Conservation (phyloP, 768 basidiomycete genomes). For the Pleurotus ostreatus region DNA sequence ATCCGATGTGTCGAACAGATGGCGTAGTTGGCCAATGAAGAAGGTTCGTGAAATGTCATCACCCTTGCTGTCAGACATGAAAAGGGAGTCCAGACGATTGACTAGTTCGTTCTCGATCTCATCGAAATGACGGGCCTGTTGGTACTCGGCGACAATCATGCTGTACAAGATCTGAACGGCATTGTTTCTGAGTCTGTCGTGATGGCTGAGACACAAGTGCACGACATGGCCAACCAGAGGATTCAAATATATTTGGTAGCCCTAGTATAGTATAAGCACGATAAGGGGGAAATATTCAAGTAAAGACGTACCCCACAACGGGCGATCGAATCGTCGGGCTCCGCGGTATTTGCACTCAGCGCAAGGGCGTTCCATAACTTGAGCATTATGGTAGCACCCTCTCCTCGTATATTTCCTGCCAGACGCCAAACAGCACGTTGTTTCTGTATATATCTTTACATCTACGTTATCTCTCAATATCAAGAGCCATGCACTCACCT, state of each 20-base stretch:
- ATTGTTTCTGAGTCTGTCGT: conserved; percentile 85
- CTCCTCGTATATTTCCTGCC: conserved; percentile 92
- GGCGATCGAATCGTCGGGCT: conserved; percentile 47
- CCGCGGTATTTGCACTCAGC: conserved; percentile 60
- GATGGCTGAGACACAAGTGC: conserved; percentile 90
- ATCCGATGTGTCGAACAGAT: conserved; percentile 80
- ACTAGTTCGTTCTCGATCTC: conserved; percentile 91
- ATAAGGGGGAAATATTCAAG: background rate
- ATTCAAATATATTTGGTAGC: conserved; percentile 81
- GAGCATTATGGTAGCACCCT: conserved; percentile 77
- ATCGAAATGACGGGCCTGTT: conserved; percentile 79
- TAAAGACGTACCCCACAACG: conserved; percentile 60
- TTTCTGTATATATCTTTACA: conserved; percentile 49
- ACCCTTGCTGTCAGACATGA: conserved; percentile 90
- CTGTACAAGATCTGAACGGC: conserved; percentile 91
- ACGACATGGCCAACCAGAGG: conserved; percentile 87
- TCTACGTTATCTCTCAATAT: conserved; percentile 3
- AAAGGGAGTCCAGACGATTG: conserved; percentile 83
- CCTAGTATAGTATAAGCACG: conserved; percentile 36
- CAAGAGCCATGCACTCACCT: conserved; percentile 43
- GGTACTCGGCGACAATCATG: conserved; percentile 93
- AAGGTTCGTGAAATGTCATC: conserved; percentile 90
- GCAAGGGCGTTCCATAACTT: conserved; percentile 85
- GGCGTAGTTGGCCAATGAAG: conserved; percentile 87
- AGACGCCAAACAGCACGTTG: conserved; percentile 93